Evolutionary conservation across 345 rosid genomes (phyloP).

Genomic region (Syzygium oleosum): DNA sequence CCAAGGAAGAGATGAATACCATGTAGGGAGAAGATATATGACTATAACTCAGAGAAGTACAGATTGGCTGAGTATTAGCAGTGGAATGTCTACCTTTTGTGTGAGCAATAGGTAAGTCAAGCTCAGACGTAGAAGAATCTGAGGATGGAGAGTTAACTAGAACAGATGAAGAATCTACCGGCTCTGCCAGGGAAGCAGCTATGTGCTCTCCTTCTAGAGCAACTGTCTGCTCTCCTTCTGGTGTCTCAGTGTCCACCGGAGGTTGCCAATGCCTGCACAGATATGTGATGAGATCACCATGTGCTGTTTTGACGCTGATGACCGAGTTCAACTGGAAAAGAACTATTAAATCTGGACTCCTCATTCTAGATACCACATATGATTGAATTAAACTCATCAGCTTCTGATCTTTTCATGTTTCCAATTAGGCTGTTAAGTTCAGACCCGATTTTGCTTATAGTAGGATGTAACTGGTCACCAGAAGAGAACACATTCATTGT

Average conservation of each 20-base stretch:
- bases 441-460: constrained; percentile 24
- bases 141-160: not conserved
- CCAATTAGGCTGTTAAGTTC: constrained; percentile 33
- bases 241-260: not conserved
- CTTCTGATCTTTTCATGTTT: constrained; percentile 35
- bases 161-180: not conserved
- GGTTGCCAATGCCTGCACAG: not conserved
- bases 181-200: not conserved
- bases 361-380: not conserved
- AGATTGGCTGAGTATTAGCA: not conserved
- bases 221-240: not conserved
- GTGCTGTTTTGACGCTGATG: not conserved
- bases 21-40: not conserved
- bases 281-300: not conserved
- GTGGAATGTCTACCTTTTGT: not conserved
- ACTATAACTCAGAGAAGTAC: not conserved
- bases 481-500: constrained; percentile 45
- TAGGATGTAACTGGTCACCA: constrained; percentile 43
- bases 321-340: not conserved
- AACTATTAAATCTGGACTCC: not conserved
- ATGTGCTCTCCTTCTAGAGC: not conserved
- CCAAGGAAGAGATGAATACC: not conserved
- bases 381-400: constrained; percentile 8
- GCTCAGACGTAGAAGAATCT: not conserved
- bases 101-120: not conserved